Base-by-base conservation (phyloP, 2,329 filamentous ascomycete species). In the Ascochyta lentis region DNA sequence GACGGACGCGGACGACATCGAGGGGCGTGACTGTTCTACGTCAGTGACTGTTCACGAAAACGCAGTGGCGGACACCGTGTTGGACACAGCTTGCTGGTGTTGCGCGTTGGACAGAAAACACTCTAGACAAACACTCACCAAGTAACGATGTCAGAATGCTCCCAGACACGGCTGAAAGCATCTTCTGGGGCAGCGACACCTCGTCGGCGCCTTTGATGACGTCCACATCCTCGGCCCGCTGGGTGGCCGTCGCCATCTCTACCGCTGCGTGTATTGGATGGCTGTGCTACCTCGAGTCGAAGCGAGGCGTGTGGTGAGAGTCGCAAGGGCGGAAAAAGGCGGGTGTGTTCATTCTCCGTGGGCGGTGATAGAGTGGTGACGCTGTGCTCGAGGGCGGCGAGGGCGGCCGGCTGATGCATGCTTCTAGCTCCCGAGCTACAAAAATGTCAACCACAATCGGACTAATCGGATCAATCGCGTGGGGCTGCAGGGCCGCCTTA, bases 1-100 rank as follows among this genome's bases (percentile, higher is more conserved):
- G 83, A 59, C 95, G 92, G 42, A 99, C 92, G 59, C 95, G 91
- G 58, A 99, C 95, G 60, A 99, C 95, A 72, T 99, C 95, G 48
- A 99, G 88, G 42, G 95, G 95, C 5, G 95, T 99, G 29, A 96
- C 94, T 96, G 64, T 44, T 61, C 27, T 31, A 42, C 38, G 52
- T 67, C 35, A 67, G 62, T 58, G 19, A 22, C 13, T 24, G 38
- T 46, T 29, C 31, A 22, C 16, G 23, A 33, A 12, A 22, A 33
- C 27, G 38, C 19, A 22, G 16, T 13, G 44, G 48, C 49, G 49
- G 43, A 37, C 46, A 54, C 31, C 23, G 42, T 54, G 50, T 10
- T 50, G 41, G 49, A 34, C 53, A 48, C 41, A 31, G 47, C 47
- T 16, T 5, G 26, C 8, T 22, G 26, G 33, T 31, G 37, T 24